Base-by-base conservation (phyloP, 345 rosid species). In the Anastatica hierochuntica region DNA sequence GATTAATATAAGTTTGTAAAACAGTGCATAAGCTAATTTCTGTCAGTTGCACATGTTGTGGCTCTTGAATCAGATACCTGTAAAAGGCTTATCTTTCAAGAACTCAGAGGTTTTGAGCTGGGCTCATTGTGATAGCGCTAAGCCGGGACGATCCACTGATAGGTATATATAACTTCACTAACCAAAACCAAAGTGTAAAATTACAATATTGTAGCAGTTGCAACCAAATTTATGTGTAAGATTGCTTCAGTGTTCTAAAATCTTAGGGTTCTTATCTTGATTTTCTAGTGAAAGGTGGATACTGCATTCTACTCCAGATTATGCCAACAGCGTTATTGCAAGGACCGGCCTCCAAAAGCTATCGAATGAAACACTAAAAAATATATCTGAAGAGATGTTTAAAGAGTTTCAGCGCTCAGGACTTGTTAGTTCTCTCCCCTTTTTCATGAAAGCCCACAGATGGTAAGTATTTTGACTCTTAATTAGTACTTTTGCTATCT, bases 401-500 rank as follows among this genome's bases (percentile, higher is more conserved):
- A 73, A 64, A 53, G 95, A 82, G 68, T 76, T 85, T 67, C 72
- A 73, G 59, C 47, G 69, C 69, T 70, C 74, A 2, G 81, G 89
- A 51, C 80, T 80, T 24, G 20, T 61, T 53, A 67, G 53, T 51
- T 74, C 85, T 31, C 64, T 38, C 57, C 92, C 95, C 46, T 75
- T 82, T 76, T 88, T 88, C 74, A 75, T 45, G 71, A 88, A 76
- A 74, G 87, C 89, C 67, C 92, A 88, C 73, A 74, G 97, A 72
- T 88, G 95, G 92, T 82, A 38, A 58, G 82, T 69, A 31, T 53
- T 49, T 18, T 21, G 37, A 30, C 56, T 30, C 60, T 38, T 30
- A n/a, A 30, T 29, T 14, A 43, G 13, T 12, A 23, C 43, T 59
- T 52, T 1, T 38, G 44, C n/a, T n/a, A n/a, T 45, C 45, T 23